These are phyloP conservation scores for Ettlia oleoabundans DNA, from an alignment of 139 green algal species.

Conservation along the genomic window DNA sequence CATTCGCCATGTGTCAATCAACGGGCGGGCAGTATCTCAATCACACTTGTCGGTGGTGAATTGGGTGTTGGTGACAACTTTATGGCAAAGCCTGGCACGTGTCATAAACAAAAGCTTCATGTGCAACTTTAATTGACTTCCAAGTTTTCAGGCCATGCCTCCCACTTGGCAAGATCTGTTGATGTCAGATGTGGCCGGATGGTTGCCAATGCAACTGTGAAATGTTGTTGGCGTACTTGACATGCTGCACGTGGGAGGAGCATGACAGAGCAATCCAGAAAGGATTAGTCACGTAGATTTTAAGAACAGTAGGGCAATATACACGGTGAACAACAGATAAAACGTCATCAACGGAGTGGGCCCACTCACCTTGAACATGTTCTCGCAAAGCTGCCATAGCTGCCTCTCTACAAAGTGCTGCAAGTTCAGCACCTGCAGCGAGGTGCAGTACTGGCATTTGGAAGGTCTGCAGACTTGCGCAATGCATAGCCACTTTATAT, in stretches of 20 bases:
- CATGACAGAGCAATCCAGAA: not conserved
- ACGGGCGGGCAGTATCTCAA: no score
- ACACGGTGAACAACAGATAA: not conserved
- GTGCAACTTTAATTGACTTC: no score
- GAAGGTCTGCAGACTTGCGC: not conserved
- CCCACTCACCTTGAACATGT: conserved; percentile 39
- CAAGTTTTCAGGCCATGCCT: no score
- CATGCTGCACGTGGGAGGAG: no score
- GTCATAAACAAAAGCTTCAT: no score
- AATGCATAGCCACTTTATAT: not conserved
- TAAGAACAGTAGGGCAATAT: not conserved
- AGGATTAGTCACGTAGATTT: not conserved
- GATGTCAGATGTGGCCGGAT: conserved; percentile 48
- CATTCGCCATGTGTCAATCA: no score
- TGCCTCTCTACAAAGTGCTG: conserved; percentile 81
- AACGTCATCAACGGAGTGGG: not conserved
- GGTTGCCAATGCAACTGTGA: conserved; percentile 46
- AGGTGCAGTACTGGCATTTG: not conserved
- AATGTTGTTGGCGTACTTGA: conserved; percentile 60
- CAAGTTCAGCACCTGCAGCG: conserved; percentile 70
- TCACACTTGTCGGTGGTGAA: no score
- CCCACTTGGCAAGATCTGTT: conserved; percentile 52
- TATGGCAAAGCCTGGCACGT: no score
- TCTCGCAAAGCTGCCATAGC: conserved; percentile 84
- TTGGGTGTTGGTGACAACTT: no score